Evolutionary conservation across 768 basidiomycete species (phyloP).

Genomic region (Pilatotrama ljubarskyi): DNA sequence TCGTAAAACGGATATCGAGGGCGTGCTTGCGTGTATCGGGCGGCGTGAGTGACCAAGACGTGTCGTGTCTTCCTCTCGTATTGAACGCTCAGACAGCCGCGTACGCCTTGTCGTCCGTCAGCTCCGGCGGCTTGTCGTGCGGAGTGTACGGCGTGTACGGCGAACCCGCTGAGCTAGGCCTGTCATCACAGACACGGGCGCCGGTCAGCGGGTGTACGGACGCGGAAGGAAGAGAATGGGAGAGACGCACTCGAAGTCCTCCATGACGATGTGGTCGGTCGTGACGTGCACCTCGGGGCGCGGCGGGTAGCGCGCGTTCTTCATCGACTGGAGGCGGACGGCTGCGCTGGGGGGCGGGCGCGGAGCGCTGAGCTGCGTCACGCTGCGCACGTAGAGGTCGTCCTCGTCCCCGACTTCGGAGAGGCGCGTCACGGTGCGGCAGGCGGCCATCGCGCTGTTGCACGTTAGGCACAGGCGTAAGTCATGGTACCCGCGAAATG

Average conservation of each 20-base stretch:
- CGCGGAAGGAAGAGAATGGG: not conserved
- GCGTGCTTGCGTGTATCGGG: not conserved
- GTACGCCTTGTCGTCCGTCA: constrained; percentile 5
- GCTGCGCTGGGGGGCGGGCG: not conserved
- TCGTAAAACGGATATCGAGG: constrained; percentile 4
- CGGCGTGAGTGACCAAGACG: not conserved
- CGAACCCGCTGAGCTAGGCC: no score
- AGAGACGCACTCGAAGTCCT: constrained; percentile 41
- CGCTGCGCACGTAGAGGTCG: constrained; percentile 29
- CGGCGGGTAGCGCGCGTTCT: constrained; percentile 17
- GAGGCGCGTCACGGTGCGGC: constrained; percentile 67
- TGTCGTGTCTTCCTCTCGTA: not conserved
- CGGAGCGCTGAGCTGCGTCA: constrained; percentile 11
- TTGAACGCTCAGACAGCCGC: constrained; percentile 2
- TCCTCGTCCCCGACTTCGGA: constrained; percentile 49
- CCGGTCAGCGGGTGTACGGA: no score
- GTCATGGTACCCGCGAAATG: no score
- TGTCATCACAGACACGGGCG: no score
- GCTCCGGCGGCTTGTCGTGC: constrained; percentile 11
- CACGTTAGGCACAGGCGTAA: no score
- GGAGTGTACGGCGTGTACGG: constrained; percentile 1
- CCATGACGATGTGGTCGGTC: constrained; percentile 61
- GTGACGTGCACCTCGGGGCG: constrained; percentile 56
- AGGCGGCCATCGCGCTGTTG: constrained; percentile 53
- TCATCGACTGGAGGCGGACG: constrained; percentile 9